Conservation (phyloP, 2,329 filamentous ascomycete genomes). For the Hymenoscyphus scutula region DNA sequence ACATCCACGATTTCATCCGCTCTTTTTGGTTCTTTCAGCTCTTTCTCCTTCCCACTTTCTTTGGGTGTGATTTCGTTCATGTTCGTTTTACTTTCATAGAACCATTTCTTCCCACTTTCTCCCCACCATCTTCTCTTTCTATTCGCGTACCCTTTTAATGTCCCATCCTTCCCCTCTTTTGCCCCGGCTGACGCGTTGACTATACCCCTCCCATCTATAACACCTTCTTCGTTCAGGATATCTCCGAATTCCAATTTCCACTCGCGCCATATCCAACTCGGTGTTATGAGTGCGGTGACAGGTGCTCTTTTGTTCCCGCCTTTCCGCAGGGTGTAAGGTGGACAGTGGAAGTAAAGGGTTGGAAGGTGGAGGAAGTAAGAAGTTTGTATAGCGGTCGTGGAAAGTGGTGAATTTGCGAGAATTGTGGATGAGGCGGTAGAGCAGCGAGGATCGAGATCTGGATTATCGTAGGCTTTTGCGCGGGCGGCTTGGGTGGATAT, state of each 20-base stretch:
- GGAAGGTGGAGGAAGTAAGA: constrained; percentile 22
- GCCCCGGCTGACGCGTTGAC: constrained; percentile 19
- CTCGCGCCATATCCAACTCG: constrained; percentile 7
- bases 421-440: no score
- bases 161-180: constrained; percentile 18
- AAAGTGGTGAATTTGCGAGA: no score
- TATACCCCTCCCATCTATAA: constrained; percentile 21
- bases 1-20: no score
- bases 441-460: no score
- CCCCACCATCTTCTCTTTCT: constrained; percentile 14
- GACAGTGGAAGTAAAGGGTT: constrained; percentile 13
- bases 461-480: no score
- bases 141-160: constrained; percentile 18
- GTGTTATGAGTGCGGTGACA: constrained; percentile 12
- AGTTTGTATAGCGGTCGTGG: neutral
- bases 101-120: constrained; percentile 21
- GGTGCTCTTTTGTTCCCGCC: constrained; percentile 16
- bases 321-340: constrained; percentile 19
- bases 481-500: no score
- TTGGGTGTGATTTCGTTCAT: no score
- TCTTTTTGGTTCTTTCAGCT: no score
- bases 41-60: no score
- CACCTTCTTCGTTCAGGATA: constrained; percentile 16
- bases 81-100: neutral
- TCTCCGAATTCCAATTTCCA: constrained; percentile 23